Percentiles rank a stretch among this genome's conserved stretches.
These are phyloP conservation scores for Brassica cretica DNA, from an alignment of 345 rosid species.

Conservation along the genomic window DNA sequence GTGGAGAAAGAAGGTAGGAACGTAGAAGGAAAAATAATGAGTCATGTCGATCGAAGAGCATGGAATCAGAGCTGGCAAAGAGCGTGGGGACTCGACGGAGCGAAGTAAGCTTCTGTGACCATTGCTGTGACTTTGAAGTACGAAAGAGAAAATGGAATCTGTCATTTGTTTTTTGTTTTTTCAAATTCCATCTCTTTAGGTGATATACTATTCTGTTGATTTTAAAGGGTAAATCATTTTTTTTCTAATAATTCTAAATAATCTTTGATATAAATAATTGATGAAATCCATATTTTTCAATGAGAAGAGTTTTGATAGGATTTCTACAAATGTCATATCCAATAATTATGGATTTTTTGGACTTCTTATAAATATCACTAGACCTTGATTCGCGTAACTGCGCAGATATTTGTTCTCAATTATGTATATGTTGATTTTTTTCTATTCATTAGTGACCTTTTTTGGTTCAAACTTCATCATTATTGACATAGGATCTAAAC, in stretches of 20 bases:
- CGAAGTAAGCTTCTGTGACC: too few species aligned
- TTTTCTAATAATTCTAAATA: not conserved
- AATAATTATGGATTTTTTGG: not conserved
- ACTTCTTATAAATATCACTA: not conserved
- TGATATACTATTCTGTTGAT: not conserved
- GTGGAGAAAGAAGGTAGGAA: constrained; percentile 52
- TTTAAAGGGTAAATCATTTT: not conserved
- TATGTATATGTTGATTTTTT: too few species aligned
- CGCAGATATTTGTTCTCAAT: too few species aligned
- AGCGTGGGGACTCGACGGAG: constrained; percentile 42
- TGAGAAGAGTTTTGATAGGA: not conserved
- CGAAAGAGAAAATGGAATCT: too few species aligned
- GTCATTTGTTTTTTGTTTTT: too few species aligned
- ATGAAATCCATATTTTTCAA: not conserved
- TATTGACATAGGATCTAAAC: too few species aligned
- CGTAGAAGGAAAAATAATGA: constrained; percentile 32
- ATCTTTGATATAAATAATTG: too few species aligned
- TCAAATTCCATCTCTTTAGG: not conserved
- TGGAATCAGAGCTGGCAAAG: constrained; percentile 44
- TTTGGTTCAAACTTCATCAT: too few species aligned
- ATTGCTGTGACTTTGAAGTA: too few species aligned
- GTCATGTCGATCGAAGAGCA: constrained; percentile 52
- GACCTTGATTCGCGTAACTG: too few species aligned
- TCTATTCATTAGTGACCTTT: too few species aligned
- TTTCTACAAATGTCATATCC: not conserved